Base-by-base conservation (phyloP, 2,329 filamentous ascomycete species). In the Grosmannia clavigera region DNA sequence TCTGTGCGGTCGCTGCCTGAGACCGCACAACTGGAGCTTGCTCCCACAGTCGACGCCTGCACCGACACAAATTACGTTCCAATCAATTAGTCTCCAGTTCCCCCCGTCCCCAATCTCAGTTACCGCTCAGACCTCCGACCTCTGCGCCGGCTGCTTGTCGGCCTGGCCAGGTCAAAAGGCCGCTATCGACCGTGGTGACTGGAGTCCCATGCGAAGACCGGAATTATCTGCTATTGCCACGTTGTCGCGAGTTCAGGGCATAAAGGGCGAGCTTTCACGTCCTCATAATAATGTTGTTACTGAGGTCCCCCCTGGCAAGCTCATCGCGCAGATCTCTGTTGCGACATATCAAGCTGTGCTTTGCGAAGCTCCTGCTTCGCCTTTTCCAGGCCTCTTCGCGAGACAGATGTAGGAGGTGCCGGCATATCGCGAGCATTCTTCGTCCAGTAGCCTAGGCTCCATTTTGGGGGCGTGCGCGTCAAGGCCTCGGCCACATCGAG, bases 311-410 rank as follows among this genome's bases (percentile, higher is more conserved):
- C 22, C 22, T n/a, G 43, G 19, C 43, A 46, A 19, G 3, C 52
- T 60, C 58, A 55, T 9, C 29, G 53, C 27, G 35, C 35, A 22
- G 57, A 16, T 38, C 25, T 19, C 46, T 59, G 59, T n/a, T 43
- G 51, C 3, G 57, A 54, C 31, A 68, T 61, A 50, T 67, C 62
- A 31, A 66, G 67, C 59, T 72, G 71, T 38, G 71, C 71, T 55
- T 71, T 71, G 19, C 77, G 72, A 19, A 82, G 70, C 40, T 78
- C 72, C 61, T 67, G 70, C 73, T 82, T 82, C 33, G 72, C 73
- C 43, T 73, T 72, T 58, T 78, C 76, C 48, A 81, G 71, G 54
- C 75, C 73, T 61, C 68, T 51, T 19, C 69, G 68, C 48, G 72
- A 70, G 61, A 70, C 67, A 46, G 69, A 63, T 22, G 70, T 61